Evolutionary conservation across 2,329 filamentous ascomycete genomes (phyloP).

Genomic region (Trichoderma citrinoviride): DNA sequence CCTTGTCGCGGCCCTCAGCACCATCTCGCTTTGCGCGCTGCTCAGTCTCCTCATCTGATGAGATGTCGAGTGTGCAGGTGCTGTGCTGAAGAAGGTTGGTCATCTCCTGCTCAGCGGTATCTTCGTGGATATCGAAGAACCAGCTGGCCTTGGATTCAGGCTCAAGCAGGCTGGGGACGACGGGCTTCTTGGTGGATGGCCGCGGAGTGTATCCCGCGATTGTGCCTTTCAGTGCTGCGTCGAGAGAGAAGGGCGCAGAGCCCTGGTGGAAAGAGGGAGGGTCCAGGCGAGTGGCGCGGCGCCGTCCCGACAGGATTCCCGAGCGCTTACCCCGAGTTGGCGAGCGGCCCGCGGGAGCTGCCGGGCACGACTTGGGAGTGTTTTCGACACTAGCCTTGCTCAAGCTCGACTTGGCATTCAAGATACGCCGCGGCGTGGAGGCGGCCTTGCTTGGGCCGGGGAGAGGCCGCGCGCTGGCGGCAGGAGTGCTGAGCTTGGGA

Average conservation of each 20-base stretch:
- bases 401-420: conserved; percentile 54
- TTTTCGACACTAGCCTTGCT: conserved; percentile 43
- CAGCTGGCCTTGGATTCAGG: conserved; percentile 62
- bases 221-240: conserved; percentile 77
- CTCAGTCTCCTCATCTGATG: conserved; percentile 76
- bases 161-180: conserved; percentile 36
- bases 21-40: conserved; percentile 49
- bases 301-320: conserved; percentile 65
- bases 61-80: conserved; percentile 82
- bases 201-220: conserved; percentile 60
- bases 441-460: conserved; percentile 33
- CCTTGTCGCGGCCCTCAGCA: conserved; percentile 72
- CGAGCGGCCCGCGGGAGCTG: conserved; percentile 76
- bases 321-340: conserved; percentile 69
- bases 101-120: conserved; percentile 85
- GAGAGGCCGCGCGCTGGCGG: conserved; percentile 33
- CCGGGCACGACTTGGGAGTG: conserved; percentile 50
- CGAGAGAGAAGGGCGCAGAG: conserved; percentile 74
- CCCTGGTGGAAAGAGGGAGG: conserved; percentile 59
- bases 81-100: conserved; percentile 91
- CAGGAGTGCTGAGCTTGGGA: conserved; percentile 40
- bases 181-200: conserved; percentile 31
- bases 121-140: conserved; percentile 94
- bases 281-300: conserved; percentile 67
- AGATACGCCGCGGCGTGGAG: conserved; percentile 41